Conservation (phyloP, 331 rosid species). For the Rosa hybrid region DNA sequence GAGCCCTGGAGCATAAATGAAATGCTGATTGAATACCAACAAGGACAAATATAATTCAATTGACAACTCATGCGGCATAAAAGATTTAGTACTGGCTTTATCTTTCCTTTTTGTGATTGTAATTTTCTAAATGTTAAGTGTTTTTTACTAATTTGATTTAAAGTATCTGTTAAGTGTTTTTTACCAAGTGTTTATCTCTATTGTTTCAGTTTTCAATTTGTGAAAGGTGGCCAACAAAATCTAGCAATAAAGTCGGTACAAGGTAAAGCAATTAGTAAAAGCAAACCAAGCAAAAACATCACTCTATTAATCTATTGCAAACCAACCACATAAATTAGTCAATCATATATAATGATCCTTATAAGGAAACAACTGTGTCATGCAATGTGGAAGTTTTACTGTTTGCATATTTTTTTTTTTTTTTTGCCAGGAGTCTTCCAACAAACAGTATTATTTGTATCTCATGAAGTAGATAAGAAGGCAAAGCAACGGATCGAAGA, state of each 20-base stretch:
- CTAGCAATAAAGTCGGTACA: not conserved
- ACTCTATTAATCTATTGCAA: not conserved
- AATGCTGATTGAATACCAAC: conserved; percentile 25
- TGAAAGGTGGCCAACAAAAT: not conserved
- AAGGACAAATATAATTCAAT: not conserved
- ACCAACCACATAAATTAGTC: not conserved
- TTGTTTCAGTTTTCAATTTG: not conserved
- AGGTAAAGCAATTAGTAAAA: not conserved
- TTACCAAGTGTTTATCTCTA: too few species aligned
- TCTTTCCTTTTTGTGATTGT: not conserved
- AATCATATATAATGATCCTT: not conserved
- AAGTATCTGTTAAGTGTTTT: not conserved
- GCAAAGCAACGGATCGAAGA: not conserved
- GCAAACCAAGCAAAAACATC: not conserved
- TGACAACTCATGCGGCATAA: not conserved
- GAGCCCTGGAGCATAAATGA: conserved; percentile 48
- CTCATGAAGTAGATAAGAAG: conserved; percentile 5
- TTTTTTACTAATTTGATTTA: not conserved
- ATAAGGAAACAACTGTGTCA: not conserved
- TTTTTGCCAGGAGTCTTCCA: not conserved
- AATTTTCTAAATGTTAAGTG: not conserved
- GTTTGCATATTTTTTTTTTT: not conserved
- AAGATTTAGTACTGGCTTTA: not conserved
- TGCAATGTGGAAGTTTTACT: not conserved
- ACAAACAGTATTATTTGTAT: not conserved